These are phyloP conservation scores for Apiospora koreana DNA, from an alignment of 2,329 filamentous ascomycete genomes.

Conservation along the genomic window DNA sequence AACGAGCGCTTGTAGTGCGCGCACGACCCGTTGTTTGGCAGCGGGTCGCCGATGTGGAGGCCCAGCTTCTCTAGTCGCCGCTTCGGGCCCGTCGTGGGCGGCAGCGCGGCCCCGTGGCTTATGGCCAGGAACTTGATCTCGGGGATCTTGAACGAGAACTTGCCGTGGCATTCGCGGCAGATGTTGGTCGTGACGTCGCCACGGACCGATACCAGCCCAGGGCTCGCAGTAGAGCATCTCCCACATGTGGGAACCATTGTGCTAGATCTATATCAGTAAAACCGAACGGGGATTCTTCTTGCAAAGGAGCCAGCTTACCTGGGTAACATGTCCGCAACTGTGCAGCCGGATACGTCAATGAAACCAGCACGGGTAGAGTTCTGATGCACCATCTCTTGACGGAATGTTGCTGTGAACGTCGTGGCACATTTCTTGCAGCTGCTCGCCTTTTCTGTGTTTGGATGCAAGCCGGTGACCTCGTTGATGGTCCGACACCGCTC, in stretches of 20 bases:
- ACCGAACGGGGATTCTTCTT: background rate
- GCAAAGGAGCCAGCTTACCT: conserved; percentile 42
- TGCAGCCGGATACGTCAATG: conserved; percentile 74
- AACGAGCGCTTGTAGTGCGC: conserved; percentile 59
- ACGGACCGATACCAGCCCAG: conserved; percentile 70
- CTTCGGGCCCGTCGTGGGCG: conserved; percentile 41
- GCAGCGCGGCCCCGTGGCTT: conserved; percentile 51
- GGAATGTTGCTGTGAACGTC: conserved; percentile 55
- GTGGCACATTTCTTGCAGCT: conserved; percentile 63
- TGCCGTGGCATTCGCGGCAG: conserved; percentile 77
- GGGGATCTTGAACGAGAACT: conserved; percentile 78
- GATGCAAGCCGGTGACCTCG: conserved; percentile 68
- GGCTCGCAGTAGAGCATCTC: conserved; percentile 70
- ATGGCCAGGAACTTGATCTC: conserved; percentile 78
- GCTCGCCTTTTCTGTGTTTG: conserved; percentile 50
- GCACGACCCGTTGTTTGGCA: conserved; percentile 56
- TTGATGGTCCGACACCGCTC: conserved; percentile 74
- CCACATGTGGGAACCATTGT: conserved; percentile 78
- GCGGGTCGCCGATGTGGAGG: conserved; percentile 56
- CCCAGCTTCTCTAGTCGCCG: conserved; percentile 56
- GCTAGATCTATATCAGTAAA: conserved; percentile 41
- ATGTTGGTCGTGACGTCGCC: conserved; percentile 74
- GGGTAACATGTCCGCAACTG: conserved; percentile 73
- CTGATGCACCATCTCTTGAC: conserved; percentile 70
- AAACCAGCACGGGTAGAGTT: conserved; percentile 77